These are phyloP conservation scores for Strobilomyces dryophilus DNA, from an alignment of 768 basidiomycete species.

Conservation along the genomic window DNA sequence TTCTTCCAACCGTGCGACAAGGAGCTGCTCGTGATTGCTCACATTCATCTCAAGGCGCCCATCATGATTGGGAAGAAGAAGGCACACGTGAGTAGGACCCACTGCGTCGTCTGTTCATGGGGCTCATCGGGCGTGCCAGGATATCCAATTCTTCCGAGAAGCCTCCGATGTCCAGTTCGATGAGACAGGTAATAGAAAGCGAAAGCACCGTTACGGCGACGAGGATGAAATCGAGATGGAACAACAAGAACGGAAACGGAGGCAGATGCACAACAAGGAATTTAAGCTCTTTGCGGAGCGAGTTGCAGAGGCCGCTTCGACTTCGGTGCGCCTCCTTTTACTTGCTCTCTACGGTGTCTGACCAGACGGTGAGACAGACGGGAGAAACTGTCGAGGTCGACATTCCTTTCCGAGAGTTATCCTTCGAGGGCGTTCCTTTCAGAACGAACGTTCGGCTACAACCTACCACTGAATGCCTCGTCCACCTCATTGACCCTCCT, in stretches of 20 bases:
- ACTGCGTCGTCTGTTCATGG: background rate
- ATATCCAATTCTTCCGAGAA: conserved; percentile 97
- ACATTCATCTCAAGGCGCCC: conserved; percentile 88
- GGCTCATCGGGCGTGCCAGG: conserved; percentile 42
- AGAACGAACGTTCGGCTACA: conserved; percentile 91
- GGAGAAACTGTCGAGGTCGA: conserved; percentile 90
- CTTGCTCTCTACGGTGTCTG: background rate
- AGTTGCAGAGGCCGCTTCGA: conserved; percentile 77
- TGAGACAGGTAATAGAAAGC: conserved; percentile 98
- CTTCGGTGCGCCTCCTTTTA: conserved; percentile 51
- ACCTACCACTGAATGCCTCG: conserved; percentile 94
- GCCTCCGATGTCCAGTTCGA: conserved; percentile 97
- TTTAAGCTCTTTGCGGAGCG: conserved; percentile 93
- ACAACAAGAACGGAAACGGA: conserved; percentile 89
- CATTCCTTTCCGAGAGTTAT: conserved; percentile 94
- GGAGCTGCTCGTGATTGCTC: conserved; percentile 90
- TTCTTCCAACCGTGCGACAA: conserved; percentile 99
- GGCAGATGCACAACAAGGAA: conserved; percentile 88
- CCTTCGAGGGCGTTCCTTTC: conserved; percentile 96
- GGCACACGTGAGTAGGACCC: conserved; percentile 61
- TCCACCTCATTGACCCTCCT: conserved; percentile 91
- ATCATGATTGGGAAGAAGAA: conserved; percentile 99
- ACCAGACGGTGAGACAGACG: conserved; percentile 37
- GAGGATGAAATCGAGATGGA: conserved; percentile 99
- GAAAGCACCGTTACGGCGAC: conserved; percentile 94